phyloP scores from a whole-genome alignment of 768 basidiomycete genomes.

The Trametes gibbosa region DNA sequence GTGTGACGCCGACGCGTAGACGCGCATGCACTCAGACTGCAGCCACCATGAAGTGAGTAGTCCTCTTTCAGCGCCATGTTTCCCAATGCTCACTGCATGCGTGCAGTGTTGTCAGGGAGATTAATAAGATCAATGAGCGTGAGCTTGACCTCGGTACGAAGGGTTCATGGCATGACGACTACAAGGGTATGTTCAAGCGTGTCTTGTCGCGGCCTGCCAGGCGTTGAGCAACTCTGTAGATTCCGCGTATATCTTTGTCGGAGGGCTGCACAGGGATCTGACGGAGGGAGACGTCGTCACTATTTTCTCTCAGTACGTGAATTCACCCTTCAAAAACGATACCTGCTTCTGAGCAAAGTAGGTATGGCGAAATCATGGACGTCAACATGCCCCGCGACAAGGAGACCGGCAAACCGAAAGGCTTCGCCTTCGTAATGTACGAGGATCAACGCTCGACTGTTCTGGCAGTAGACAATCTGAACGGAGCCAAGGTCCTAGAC shows the following conservation, averaged over 20 bases:
- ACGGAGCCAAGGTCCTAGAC: slow-evolving; percentile 86
- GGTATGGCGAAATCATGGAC: slow-evolving; percentile 96
- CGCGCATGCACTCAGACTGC: slow-evolving; percentile 13
- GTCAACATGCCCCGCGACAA: slow-evolving; percentile 94
- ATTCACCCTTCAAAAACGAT: neutral
- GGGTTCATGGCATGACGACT: slow-evolving; percentile 95
- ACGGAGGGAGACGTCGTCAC: slow-evolving; percentile 98
- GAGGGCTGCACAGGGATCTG: slow-evolving; percentile 82
- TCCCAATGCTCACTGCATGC: neutral
- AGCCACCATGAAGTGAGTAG: slow-evolving; percentile 66
- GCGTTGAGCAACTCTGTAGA: slow-evolving; percentile 43
- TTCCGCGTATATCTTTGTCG: slow-evolving; percentile 93
- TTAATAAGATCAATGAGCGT: slow-evolving; percentile 87
- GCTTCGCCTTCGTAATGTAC: slow-evolving; percentile 98
- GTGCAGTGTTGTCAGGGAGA: slow-evolving; percentile 85
- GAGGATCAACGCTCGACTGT: slow-evolving; percentile 96
- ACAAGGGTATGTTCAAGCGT: slow-evolving; percentile 55
- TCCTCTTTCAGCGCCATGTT: too few relatives aligned
- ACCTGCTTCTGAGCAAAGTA: slow-evolving; percentile 33
- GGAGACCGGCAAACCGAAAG: slow-evolving; percentile 83
- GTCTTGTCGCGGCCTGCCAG: too few relatives aligned
- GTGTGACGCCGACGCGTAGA: neutral
- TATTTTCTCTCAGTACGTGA: slow-evolving; percentile 92
- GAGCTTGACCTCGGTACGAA: slow-evolving; percentile 78
- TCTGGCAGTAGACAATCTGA: slow-evolving; percentile 97